Evolutionary conservation across 306 rosid genomes (phyloP).

Genomic region (Quercus agrifolia): DNA sequence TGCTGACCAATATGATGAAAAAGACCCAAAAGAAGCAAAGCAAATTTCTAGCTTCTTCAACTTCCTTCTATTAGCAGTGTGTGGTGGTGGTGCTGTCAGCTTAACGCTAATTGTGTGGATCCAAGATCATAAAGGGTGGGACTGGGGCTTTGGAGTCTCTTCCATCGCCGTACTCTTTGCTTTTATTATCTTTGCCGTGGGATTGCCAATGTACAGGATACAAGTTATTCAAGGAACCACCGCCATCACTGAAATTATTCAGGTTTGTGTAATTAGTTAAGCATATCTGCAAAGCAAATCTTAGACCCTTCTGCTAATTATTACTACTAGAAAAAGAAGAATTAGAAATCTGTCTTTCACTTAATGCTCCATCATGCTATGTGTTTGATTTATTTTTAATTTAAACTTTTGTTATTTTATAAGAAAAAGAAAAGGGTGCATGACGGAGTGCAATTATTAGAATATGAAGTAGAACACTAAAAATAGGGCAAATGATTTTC

Average conservation of each 20-base stretch:
- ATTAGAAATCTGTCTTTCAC: too few species aligned
- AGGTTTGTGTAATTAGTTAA: conserved; percentile 33
- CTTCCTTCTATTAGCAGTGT: conserved; percentile 54
- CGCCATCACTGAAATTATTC: conserved; percentile 56
- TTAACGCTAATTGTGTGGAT: conserved; percentile 74
- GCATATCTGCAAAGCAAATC: too few species aligned
- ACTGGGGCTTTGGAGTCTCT: conserved; percentile 73
- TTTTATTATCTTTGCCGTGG: conserved; percentile 43
- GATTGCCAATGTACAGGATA: conserved; percentile 70
- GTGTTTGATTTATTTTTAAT: too few species aligned
- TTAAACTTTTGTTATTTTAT: too few species aligned
- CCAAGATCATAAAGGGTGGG: conserved; percentile 83
- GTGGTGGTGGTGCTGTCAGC: conserved; percentile 67
- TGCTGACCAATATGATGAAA: conserved; percentile 84
- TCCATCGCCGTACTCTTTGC: conserved; percentile 49
- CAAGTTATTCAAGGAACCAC: conserved; percentile 52
- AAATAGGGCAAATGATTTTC: too few species aligned
- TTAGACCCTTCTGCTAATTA: too few species aligned
- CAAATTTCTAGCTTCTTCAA: conserved; percentile 82
- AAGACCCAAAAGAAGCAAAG: conserved; percentile 62
- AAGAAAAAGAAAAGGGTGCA: too few species aligned
- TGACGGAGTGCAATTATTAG: too few species aligned
- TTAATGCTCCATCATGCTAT: too few species aligned
- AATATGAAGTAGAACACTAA: too few species aligned
- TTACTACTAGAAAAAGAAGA: too few species aligned